Base-by-base conservation (phyloP, 257 asterid species). In the Solanum pennellii region DNA sequence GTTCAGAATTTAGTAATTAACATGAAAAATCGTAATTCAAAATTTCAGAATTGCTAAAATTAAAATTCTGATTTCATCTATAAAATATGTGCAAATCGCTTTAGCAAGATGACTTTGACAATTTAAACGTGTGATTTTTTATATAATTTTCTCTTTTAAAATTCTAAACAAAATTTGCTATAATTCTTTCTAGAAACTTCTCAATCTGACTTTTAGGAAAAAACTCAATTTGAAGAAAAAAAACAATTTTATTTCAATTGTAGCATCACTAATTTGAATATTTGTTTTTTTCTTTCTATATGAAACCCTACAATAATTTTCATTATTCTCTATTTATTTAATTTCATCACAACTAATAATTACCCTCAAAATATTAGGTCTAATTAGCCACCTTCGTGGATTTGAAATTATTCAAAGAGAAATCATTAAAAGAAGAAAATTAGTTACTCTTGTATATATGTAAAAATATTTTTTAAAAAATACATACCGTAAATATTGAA, bases 261-360 rank as follows among this genome's bases (percentile, higher is more conserved):
- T 79, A 79, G 84, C 66, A 45, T 45, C 18, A 45, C 27, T 16
- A 45, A 18, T 79, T 79, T 79, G 84, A 79, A 79, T 27, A 45
- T 8, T 79, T 45, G 2, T 27, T 5, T 45, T 3, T 79, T 77
- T 8, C 23, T 45, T 44, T 14, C 1, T 25, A 13, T 42, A n/a
- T n/a, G 16, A 77, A 77, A 42, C 15, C 41, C 10, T 8, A 45
- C 3, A 77, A 79, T 45, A 45, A 45, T 6, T 15, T 27, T 45
- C 6, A 82, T 49, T 31, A 82, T 82, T 82, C 12, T 2, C 31
- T 49, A 80, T 47, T 29, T 45, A 29, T 80, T 80, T 80, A 45
- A 47, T 80, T 45, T 47, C 20, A 11, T 80, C 68, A 9, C 44
- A 29, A 16, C 3, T 80, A 49, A 82, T 82, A 49, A 49, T 49